Base-by-base conservation (phyloP, 2,329 filamentous ascomycete genomes). In the Biscogniauxia mediterranea region DNA sequence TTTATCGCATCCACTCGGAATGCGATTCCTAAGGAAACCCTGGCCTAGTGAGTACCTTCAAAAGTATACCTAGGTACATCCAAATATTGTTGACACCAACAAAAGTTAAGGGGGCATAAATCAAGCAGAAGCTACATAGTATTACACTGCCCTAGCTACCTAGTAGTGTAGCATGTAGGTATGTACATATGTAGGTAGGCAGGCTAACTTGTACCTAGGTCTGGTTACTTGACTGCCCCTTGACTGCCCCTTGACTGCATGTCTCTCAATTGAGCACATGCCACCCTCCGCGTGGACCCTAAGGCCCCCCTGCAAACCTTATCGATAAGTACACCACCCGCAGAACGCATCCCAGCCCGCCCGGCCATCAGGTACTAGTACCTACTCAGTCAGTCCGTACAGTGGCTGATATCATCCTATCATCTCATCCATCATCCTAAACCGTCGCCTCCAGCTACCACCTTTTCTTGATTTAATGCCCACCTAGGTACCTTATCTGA, bases 331-430 rank as follows among this genome's bases (percentile, higher is more conserved):
- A 21, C 5, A 17, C 11, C 28, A 42, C 55, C 57, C 54, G 32
- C 54, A 38, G n/a, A 11, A 20, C 55, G 25, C 25, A 19, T 23
- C 28, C 25, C 17, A 17, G 11, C 5, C 26, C 8, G 26, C 26
- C 26, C 26, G 26, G 38, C 15, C 46, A 56, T 49, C 21, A 20
- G 55, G 32, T 51, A n/a, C n/a, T n/a, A n/a, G n/a, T n/a, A n/a
- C n/a, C n/a, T n/a, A n/a, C n/a, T n/a, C n/a, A n/a, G n/a, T n/a
- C n/a, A n/a, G n/a, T n/a, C n/a, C n/a, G n/a, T n/a, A 4, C 23
- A 28, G 23, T 38, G 25, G 46, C 55, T 64, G 64, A 66, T 61
- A 61, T 65, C 63, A 63, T 63, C 55, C 50, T 56, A 32, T 32
- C 54, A 4, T 55, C 28, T 17, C 9, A n/a, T 46, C 23, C 9